A percentile compares a stretch with the other conserved stretches of the same genome.
Conservation (phyloP, 805 yeast genomes). For the Teunomyces gatunensis region DNA sequence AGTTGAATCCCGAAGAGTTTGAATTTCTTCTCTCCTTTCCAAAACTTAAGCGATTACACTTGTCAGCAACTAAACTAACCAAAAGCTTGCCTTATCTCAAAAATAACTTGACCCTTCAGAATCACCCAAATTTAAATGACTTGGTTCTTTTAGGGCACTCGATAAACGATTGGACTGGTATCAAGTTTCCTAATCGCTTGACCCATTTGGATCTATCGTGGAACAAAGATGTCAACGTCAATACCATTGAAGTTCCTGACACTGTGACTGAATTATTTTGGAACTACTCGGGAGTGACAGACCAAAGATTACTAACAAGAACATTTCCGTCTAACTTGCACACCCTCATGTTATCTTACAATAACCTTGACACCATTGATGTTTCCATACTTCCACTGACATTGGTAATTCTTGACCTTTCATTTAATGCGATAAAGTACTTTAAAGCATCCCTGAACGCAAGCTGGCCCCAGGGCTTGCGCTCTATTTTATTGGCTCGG, state of each 20-base stretch:
- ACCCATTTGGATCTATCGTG: constrained; percentile 36
- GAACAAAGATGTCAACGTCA: constrained; percentile 23
- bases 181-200: constrained; percentile 24
- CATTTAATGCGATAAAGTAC: constrained; percentile 17
- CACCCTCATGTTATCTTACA: constrained; percentile 34
- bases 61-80: constrained; percentile 21
- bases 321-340: constrained; percentile 21
- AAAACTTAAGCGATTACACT: constrained; percentile 30
- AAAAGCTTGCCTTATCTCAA: constrained; percentile 5
- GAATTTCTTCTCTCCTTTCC: constrained; percentile 19
- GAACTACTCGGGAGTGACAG: constrained; percentile 26
- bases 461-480: constrained; percentile 26
- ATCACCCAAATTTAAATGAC: constrained; percentile 17
- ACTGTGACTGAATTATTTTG: constrained; percentile 26
- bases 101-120: constrained; percentile 6
- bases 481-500: constrained; percentile 21
- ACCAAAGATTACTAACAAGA: constrained; percentile 8
- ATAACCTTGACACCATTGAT: constrained; percentile 19
- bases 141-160: constrained; percentile 34
- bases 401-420: constrained; percentile 29
- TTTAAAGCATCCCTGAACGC: constrained; percentile 2
- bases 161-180: constrained; percentile 25
- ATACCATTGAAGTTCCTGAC: constrained; percentile 21
- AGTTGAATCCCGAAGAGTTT: constrained; percentile 18
- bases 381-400: constrained; percentile 26